A percentile compares a stretch with the other conserved stretches of the same genome.
Conservation (phyloP, 768 basidiomycete species). For the Suillus weaverae region DNA sequence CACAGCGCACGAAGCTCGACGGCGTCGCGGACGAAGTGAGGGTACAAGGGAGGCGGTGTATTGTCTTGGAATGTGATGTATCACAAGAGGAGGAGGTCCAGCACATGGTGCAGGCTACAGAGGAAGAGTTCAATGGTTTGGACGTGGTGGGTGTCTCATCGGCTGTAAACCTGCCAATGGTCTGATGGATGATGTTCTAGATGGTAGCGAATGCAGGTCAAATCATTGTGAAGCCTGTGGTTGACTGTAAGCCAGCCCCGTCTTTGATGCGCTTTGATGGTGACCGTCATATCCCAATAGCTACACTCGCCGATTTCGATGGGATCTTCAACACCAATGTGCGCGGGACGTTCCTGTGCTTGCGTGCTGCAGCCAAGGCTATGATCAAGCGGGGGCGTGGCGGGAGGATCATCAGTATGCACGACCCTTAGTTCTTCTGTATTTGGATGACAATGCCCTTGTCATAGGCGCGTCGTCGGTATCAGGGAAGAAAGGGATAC, state of each 20-base stretch:
- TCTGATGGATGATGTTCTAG: neutral
- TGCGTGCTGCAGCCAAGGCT: neutral
- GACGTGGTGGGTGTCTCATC: constrained; percentile 38
- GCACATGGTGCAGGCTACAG: constrained; percentile 32
- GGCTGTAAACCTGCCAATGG: neutral
- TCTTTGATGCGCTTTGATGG: neutral
- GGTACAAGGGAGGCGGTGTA: constrained; percentile 15
- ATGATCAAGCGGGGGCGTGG: neutral
- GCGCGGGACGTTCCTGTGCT: neutral
- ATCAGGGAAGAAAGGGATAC: no score
- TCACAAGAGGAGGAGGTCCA: constrained; percentile 38
- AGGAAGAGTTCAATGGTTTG: constrained; percentile 36
- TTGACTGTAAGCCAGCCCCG: neutral
- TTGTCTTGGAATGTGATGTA: constrained; percentile 36
- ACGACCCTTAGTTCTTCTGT: neutral
- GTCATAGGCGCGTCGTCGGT: neutral
- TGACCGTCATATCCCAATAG: neutral
- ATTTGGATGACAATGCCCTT: neutral
- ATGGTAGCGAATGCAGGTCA: neutral
- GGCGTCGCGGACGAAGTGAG: constrained; percentile 23
- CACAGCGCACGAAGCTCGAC: constrained; percentile 21
- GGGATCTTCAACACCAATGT: neutral
- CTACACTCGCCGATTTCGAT: neutral
- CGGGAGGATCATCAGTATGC: neutral
- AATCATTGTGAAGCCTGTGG: neutral